Conservation (phyloP, 306 rosid genomes). For the Ziziphus jujuba region DNA sequence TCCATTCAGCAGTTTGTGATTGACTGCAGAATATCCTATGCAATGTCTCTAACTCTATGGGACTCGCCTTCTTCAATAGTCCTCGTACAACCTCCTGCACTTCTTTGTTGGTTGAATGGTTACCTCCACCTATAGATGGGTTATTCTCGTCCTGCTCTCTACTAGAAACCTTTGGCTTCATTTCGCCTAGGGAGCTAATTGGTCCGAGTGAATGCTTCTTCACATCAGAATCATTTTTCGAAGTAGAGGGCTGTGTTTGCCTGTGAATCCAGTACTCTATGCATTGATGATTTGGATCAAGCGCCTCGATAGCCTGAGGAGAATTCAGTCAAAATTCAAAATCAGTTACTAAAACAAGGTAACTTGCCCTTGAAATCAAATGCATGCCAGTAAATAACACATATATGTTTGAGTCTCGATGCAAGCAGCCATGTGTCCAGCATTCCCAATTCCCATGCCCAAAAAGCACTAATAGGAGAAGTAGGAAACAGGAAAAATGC, state of each 20-base stretch:
- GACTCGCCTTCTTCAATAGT: slow-evolving; percentile 54
- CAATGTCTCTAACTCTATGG: slow-evolving; percentile 54
- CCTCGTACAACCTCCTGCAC: slow-evolving; percentile 37
- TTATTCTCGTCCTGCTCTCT: slow-evolving; percentile 25
- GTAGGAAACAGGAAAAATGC: no score
- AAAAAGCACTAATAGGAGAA: no score
- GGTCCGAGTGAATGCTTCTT: slow-evolving; percentile 32
- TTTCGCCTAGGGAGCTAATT: slow-evolving; percentile 31
- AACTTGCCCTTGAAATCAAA: background rate
- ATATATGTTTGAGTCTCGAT: no score
- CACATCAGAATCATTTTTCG: slow-evolving; percentile 17
- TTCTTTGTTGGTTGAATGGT: slow-evolving; percentile 37
- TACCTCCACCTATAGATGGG: slow-evolving; percentile 21
- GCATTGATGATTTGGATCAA: slow-evolving; percentile 65
- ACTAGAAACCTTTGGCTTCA: slow-evolving; percentile 43
- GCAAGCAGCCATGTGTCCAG: no score
- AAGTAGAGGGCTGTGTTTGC: slow-evolving; percentile 19
- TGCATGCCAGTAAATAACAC: background rate
- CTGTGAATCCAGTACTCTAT: slow-evolving; percentile 77
- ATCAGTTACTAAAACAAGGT: background rate
- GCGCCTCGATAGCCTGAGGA: slow-evolving; percentile 75
- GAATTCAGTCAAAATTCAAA: slow-evolving; percentile 19
- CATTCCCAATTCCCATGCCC: no score
- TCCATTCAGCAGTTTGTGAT: slow-evolving; percentile 38
- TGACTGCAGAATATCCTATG: slow-evolving; percentile 47